Conservation (phyloP, 176 grass and related monocot species). For the Carex kokanica region DNA sequence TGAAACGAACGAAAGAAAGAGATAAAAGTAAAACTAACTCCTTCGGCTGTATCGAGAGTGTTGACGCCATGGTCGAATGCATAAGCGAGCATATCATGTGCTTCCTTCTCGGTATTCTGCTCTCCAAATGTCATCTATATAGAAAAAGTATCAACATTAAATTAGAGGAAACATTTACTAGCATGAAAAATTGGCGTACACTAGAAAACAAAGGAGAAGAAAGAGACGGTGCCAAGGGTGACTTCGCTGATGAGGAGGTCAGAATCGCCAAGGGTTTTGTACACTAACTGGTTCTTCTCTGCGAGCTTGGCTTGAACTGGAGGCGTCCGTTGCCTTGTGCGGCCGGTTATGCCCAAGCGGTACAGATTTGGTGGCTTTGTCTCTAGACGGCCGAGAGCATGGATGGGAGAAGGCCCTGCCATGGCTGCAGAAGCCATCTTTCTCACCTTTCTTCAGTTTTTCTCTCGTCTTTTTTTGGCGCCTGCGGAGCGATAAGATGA, state of each 20-base stretch:
- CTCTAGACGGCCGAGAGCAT: not conserved
- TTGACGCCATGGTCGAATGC: slow-evolving; percentile 40
- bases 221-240: slow-evolving; percentile 38
- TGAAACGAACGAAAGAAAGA: not conserved
- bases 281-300: slow-evolving; percentile 18
- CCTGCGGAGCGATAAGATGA: not conserved
- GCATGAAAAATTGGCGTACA: not conserved
- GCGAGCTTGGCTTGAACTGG: not conserved
- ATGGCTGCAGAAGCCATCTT: not conserved
- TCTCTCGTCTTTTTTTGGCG: not conserved
- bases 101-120: slow-evolving; percentile 53
- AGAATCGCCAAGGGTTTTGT: slow-evolving; percentile 44
- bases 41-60: slow-evolving; percentile 40
- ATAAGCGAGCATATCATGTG: slow-evolving; percentile 39
- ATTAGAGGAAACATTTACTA: not conserved
- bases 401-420: not conserved
- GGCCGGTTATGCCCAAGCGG: not conserved
- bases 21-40: slow-evolving; percentile 19
- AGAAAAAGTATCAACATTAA: not conserved
- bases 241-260: slow-evolving; percentile 44
- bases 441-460: not conserved
- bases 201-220: not conserved
- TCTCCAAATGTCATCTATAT: slow-evolving; percentile 46
- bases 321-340: not conserved
- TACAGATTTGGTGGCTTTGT: not conserved